phyloP scores from a whole-genome alignment of 768 basidiomycete species.

The Lactarius trivialis region DNA sequence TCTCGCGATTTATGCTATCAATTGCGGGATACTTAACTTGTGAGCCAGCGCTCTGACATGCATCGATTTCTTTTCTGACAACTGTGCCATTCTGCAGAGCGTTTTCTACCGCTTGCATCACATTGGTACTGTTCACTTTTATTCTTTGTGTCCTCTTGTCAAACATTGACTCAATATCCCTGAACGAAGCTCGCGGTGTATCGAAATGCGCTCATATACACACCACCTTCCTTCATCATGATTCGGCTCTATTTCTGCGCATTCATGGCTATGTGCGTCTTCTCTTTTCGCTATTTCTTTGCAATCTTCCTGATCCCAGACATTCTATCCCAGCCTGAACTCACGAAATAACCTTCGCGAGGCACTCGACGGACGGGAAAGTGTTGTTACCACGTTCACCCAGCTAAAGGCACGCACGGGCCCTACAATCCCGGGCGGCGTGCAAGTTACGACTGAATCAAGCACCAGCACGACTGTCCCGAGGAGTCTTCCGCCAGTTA shows the following conservation, averaged over 20 bases:
- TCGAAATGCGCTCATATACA: not conserved
- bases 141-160: not conserved
- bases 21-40: not conserved
- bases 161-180: not conserved
- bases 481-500: not conserved
- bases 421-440: not conserved
- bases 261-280: not conserved
- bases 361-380: not conserved
- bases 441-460: not conserved
- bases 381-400: not conserved
- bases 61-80: not conserved
- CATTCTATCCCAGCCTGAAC: not conserved
- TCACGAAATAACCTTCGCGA: not conserved
- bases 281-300: not conserved
- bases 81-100: not conserved
- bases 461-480: not conserved
- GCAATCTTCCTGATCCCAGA: not conserved
- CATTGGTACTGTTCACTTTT: not conserved
- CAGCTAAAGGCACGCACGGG: not conserved
- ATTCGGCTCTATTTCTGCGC: conserved; percentile 1
- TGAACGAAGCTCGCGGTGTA: not conserved
- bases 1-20: not conserved
- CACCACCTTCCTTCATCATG: not conserved
- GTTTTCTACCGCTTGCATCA: not conserved
- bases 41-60: not conserved